Conservation (phyloP, 768 basidiomycete species). For the Leccinellum albellum region DNA sequence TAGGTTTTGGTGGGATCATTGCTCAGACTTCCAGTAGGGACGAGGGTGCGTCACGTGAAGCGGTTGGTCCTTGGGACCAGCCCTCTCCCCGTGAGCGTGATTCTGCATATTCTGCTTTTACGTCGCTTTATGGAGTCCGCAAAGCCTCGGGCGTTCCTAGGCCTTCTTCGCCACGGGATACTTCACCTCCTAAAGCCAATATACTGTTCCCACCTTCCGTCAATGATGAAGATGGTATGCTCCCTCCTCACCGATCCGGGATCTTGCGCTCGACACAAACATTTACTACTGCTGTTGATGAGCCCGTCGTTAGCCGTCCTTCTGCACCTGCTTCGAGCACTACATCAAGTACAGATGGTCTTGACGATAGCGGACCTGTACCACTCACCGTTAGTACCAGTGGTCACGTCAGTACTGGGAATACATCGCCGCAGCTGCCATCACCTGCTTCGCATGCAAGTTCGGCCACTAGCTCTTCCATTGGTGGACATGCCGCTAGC, state of each 20-base stretch:
- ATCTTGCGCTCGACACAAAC: slow-evolving; percentile 25
- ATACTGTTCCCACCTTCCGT: slow-evolving; percentile 22
- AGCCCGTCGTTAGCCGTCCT: slow-evolving; percentile 25
- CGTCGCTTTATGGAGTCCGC: slow-evolving; percentile 28
- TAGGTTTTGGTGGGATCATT: slow-evolving; percentile 25
- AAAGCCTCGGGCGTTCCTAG: slow-evolving; percentile 23
- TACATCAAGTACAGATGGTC: slow-evolving; percentile 42
- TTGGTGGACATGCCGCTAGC: slow-evolving; percentile 27
- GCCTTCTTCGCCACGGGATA: slow-evolving; percentile 24
- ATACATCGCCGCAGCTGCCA: slow-evolving; percentile 67
- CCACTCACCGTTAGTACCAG: slow-evolving; percentile 49
- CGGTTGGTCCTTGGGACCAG: slow-evolving; percentile 32
- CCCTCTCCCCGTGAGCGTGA: slow-evolving; percentile 34
- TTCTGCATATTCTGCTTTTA: slow-evolving; percentile 17
- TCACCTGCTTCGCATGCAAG: slow-evolving; percentile 70
- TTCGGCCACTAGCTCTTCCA: slow-evolving; percentile 38
- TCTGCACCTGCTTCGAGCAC: slow-evolving; percentile 37
- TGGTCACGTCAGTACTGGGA: slow-evolving; percentile 29
- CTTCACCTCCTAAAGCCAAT: slow-evolving; percentile 24
- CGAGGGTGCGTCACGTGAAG: slow-evolving; percentile 21
- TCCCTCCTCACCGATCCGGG: slow-evolving; percentile 30
- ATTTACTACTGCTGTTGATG: slow-evolving; percentile 23
- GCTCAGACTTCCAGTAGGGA: slow-evolving; percentile 26
- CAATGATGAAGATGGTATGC: slow-evolving; percentile 32
- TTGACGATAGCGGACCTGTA: slow-evolving; percentile 30